phyloP scores from a whole-genome alignment of 768 basidiomycete genomes.

The Lactifluus piperatus region DNA sequence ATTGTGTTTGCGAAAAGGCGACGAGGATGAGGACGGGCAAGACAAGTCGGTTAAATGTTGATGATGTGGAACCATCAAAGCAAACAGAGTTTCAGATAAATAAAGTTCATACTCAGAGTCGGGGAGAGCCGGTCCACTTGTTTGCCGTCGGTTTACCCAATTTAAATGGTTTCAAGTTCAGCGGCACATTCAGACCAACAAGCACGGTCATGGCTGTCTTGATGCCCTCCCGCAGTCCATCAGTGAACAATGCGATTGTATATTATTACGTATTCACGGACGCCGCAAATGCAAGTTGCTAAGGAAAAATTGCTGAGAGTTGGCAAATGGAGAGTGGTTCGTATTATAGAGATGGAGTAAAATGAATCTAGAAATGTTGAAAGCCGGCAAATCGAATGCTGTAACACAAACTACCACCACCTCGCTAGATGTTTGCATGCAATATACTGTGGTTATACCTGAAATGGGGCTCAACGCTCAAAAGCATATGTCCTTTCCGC shows the following conservation, averaged over 20 bases:
- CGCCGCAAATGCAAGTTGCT: not conserved
- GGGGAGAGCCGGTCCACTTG: not conserved
- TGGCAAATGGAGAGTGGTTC: not conserved
- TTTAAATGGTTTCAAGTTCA: not conserved
- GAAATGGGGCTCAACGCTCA: not conserved
- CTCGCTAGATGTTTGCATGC: not conserved
- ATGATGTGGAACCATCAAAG: not conserved
- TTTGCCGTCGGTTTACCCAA: not conserved
- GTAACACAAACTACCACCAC: not conserved
- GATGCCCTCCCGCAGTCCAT: too few relatives aligned
- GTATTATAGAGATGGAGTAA: not conserved
- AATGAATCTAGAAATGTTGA: not conserved
- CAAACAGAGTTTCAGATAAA: constrained; percentile 11
- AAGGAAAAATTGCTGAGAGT: not conserved
- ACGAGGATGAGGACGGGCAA: not conserved
- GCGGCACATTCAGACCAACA: too few relatives aligned
- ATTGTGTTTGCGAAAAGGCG: constrained; percentile 23
- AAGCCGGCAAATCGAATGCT: too few relatives aligned
- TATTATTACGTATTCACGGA: not conserved
- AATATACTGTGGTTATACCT: not conserved
- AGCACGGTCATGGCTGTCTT: not conserved
- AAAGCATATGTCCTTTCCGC: not conserved
- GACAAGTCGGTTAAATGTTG: not conserved
- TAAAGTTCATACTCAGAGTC: constrained; percentile 8
- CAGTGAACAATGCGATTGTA: not conserved